Evolutionary conservation across 768 basidiomycete genomes (phyloP).

Genomic region (Xerocomus potaroensis): DNA sequence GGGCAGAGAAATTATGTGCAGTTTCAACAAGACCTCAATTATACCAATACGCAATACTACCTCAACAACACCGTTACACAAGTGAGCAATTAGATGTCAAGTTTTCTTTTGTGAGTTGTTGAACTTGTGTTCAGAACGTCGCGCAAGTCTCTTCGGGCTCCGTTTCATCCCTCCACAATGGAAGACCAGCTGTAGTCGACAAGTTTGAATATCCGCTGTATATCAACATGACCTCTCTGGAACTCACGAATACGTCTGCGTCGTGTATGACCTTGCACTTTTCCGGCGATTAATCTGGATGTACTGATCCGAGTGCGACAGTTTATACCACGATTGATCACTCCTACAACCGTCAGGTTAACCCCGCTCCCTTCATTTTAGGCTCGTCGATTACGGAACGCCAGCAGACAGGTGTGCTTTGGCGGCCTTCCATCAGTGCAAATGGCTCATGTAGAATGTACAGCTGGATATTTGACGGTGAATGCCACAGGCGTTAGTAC

Average conservation of each 20-base stretch:
- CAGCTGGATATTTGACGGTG: slow-evolving; percentile 50
- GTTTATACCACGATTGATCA: slow-evolving; percentile 59
- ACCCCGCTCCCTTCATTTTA: slow-evolving; percentile 56
- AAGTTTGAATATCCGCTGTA: slow-evolving; percentile 50
- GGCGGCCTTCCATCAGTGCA: neutral
- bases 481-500: slow-evolving; percentile 41
- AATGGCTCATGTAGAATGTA: neutral
- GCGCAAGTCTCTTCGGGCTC: slow-evolving; percentile 47
- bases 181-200: slow-evolving; percentile 41
- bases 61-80: slow-evolving; percentile 42
- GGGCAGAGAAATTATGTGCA: slow-evolving; percentile 51
- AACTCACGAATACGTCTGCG: slow-evolving; percentile 26
- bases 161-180: slow-evolving; percentile 47
- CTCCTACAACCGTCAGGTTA: slow-evolving; percentile 56
- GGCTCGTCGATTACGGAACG: slow-evolving; percentile 54
- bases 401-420: slow-evolving; percentile 51
- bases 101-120: neutral
- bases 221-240: slow-evolving; percentile 36
- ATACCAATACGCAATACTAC: slow-evolving; percentile 61
- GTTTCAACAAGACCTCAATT: slow-evolving; percentile 59
- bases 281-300: neutral
- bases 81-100: slow-evolving; percentile 22
- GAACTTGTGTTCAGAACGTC: slow-evolving; percentile 36
- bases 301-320: slow-evolving; percentile 20
- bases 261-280: slow-evolving; percentile 9